Evolutionary conservation across 148 eudicot genomes (phyloP).

Genomic region (Chenopodium formosanum): DNA sequence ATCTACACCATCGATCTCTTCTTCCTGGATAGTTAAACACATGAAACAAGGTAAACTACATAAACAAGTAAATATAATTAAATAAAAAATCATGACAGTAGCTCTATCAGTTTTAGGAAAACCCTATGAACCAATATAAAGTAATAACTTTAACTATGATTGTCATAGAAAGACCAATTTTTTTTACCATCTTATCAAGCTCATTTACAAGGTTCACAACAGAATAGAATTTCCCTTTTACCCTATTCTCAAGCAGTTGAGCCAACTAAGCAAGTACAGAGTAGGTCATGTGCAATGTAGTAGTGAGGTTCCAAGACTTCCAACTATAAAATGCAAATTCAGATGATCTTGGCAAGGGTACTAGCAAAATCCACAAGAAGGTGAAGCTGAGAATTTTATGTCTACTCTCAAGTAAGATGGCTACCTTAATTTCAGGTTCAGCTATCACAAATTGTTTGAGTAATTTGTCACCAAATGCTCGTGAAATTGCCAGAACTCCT

Average conservation of each 20-base stretch:
- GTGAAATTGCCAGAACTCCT: slow-evolving; percentile 80
- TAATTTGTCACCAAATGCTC: slow-evolving; percentile 71
- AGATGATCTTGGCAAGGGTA: background rate
- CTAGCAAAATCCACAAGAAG: background rate
- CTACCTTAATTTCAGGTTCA: slow-evolving; percentile 76
- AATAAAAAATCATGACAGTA: background rate
- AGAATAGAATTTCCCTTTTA: too few relatives aligned
- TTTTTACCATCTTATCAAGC: background rate
- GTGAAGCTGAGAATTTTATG: background rate
- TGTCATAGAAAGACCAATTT: background rate
- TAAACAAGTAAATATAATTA: background rate
- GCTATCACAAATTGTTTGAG: slow-evolving; percentile 69
- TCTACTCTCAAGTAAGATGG: background rate
- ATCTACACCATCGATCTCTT: slow-evolving; percentile 68
- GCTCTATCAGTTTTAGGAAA: background rate
- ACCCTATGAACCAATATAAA: too few relatives aligned
- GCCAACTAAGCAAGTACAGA: too few relatives aligned
- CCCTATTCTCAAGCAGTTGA: too few relatives aligned
- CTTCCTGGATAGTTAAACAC: slow-evolving; percentile 42
- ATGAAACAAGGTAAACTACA: slow-evolving; percentile 1
- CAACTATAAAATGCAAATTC: background rate
- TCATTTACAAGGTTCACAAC: too few relatives aligned
- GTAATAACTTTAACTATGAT: background rate
- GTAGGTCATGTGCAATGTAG: too few relatives aligned
- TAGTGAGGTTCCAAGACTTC: too few relatives aligned